Conservation (phyloP, 768 basidiomycete genomes). For the Coprinopsis sp. region DNA sequence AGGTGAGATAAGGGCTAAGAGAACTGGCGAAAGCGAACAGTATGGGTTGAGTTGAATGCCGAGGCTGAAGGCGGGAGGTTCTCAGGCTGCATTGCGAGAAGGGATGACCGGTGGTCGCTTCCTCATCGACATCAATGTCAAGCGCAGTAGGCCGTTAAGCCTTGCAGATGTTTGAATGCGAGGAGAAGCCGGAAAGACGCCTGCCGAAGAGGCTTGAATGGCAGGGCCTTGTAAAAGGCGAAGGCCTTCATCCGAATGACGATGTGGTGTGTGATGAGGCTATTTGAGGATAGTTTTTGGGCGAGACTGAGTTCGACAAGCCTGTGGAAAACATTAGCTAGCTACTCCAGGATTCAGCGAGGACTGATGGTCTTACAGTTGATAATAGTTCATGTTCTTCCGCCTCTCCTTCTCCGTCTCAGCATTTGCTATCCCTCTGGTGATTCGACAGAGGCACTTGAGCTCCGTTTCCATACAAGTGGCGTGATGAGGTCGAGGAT, state of each 20-base stretch:
- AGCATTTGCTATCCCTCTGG: constrained; percentile 58
- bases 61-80: constrained; percentile 63
- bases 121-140: constrained; percentile 28
- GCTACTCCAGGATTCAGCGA: constrained; percentile 7
- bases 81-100: constrained; percentile 31
- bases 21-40: constrained; percentile 68
- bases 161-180: too few species aligned
- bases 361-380: constrained; percentile 71
- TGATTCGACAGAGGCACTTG: constrained; percentile 81
- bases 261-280: constrained; percentile 94
- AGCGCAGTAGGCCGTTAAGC: constrained; percentile 92
- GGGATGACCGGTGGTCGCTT: constrained; percentile 23
- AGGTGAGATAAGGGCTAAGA: constrained; percentile 57
- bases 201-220: constrained; percentile 85
- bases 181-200: constrained; percentile 69
- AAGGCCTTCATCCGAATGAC: constrained; percentile 88
- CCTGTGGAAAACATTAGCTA: constrained; percentile 33
- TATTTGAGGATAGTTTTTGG: constrained; percentile 77
- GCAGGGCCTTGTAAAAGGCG: constrained; percentile 83
- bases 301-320: constrained; percentile 89
- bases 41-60: constrained; percentile 71
- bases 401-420: constrained; percentile 76
- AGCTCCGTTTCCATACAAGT: constrained; percentile 66
- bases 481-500: constrained; percentile 66
- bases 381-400: constrained; percentile 64